Evolutionary conservation across 768 basidiomycete species (phyloP).

Genomic region (Omphalotus guepiniiformis): DNA sequence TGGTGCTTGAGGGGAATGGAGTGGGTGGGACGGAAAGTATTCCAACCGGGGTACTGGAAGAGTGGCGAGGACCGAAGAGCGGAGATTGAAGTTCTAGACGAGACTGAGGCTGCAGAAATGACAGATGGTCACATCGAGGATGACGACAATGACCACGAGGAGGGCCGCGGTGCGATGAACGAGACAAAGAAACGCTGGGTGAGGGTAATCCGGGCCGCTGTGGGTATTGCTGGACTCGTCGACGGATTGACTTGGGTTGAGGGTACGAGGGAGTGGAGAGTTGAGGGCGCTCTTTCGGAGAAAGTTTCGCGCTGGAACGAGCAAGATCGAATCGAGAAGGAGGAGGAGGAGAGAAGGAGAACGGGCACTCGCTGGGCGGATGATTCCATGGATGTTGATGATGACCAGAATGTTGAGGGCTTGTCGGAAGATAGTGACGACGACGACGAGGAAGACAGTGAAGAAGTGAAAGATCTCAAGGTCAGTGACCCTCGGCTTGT

Average conservation of each 20-base stretch:
- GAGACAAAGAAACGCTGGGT: constrained; percentile 55
- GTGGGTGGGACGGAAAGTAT: constrained; percentile 89
- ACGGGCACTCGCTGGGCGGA: constrained; percentile 60
- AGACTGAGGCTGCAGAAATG: constrained; percentile 49
- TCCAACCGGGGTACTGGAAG: constrained; percentile 94
- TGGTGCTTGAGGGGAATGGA: constrained; percentile 96
- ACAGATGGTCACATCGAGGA: constrained; percentile 84
- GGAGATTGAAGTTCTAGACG: constrained; percentile 80
- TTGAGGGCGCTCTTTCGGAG: constrained; percentile 60
- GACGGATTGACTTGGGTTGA: constrained; percentile 72
- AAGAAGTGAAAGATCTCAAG: constrained; percentile 78
- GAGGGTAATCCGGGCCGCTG: constrained; percentile 64
- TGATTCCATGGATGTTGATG: constrained; percentile 72
- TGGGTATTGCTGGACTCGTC: constrained; percentile 63
- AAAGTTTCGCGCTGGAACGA: constrained; percentile 70
- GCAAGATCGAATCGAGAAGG: constrained; percentile 61
- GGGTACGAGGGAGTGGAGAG: constrained; percentile 54
- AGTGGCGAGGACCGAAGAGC: constrained; percentile 54
- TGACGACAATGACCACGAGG: constrained; percentile 45
- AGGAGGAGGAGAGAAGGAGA: constrained; percentile 64
- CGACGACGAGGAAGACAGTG: constrained; percentile 65
- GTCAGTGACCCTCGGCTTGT: constrained; percentile 32
- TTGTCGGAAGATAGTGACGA: constrained; percentile 43
- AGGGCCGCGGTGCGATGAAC: constrained; percentile 17
- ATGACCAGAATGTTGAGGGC: constrained; percentile 39